Evolutionary conservation across 371 early-diverging fungal species (phyloP), one percentile per base, ranked within the genome.

Genomic region (Apophysomyces variabilis): DNA sequence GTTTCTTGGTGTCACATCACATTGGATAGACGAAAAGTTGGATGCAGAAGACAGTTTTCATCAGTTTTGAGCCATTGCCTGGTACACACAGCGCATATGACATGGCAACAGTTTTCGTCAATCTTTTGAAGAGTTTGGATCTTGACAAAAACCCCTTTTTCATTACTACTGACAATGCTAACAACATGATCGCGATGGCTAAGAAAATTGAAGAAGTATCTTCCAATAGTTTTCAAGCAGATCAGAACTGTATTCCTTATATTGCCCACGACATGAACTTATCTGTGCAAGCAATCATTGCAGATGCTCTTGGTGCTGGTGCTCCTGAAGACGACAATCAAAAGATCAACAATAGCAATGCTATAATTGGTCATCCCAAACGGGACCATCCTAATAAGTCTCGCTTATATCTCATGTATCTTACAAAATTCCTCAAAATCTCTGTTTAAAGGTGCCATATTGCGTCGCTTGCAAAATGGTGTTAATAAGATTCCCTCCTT

Each of bases 141-240:
- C 26, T 69, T 3, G 45, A 54, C 16, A 14, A 47, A 11, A 71
- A 69, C 43, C 18, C 64, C 4, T 66, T 69, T 37, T 65, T 58
- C 8, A 68, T 75, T 21, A 71, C 75, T 13, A 67, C 59, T 6
- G 69, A 71, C 43, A 74, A 74, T 43, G 75, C 67, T 38, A 64
- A 60, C 12, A 70, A 67, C 45, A 67, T 74, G 65, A 7, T 21
- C n/a, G 68, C 60, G 37, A 68, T 74, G 66, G 63, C 58, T 39
- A 18, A 38, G 12, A 39, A 60, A 4, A 4, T 62, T 16, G 61
- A 72, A 36, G 12, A 65, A 38, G 12, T 26, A 3, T 26, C 32
- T 26, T 26, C 3, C 3, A 3, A 26, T 26, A 26, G 26, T 26
- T 26, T 26, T 26, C 32, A 1, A 26, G 54, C 26, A 5, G 58